Base-by-base conservation (phyloP, 371 early-diverging fungal genomes). In the Syncephalastrum contaminatum region DNA sequence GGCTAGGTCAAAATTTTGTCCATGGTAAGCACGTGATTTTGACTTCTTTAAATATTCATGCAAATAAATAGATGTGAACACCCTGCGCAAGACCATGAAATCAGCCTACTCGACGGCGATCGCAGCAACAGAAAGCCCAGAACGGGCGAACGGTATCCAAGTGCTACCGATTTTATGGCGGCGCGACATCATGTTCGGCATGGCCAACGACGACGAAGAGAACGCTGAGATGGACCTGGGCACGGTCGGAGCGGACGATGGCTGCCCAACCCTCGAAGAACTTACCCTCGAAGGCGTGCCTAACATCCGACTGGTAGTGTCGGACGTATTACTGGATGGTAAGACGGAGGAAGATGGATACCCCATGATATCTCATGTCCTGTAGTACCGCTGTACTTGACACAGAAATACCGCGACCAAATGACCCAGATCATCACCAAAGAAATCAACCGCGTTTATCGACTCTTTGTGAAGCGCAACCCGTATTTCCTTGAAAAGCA, bases 111-210 rank as follows among this genome's bases (percentile, higher is more conserved):
- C 80, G 1, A 66, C 67, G n/a, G 56, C 63, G 8, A 55, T 66
- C 2, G 59, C 61, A 20, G 48, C 73, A 15, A 63, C 68, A 1
- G 46, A 61, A 6, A 72, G 54, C 43, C 48, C 72, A 1, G 60
- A 67, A 39, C 62, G 67, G 19, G 43, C 65, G 7, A 74, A 83
- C 63, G 85, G 92, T n/a, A 84, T 94, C 4, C 92, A 92, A 63
- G 84, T 94, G 1, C 67, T 94, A 10, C 94, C 94, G 12, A 84
- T 94, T 16, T 78, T 89, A 50, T 94, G 94, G 94, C 76, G 93
- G 43, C 85, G 88, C 12, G 81, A 87, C 56, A 86, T 92, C 18
- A 68, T 77, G 12, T 90, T 94, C 72, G 92, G 88, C 5, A 79
- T 80, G 70, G 83, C 82, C 0, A 63, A 59, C 25, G 63, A 59